Base-by-base conservation (phyloP, 164 flowering plant species). In the Taxillus chinensis region DNA sequence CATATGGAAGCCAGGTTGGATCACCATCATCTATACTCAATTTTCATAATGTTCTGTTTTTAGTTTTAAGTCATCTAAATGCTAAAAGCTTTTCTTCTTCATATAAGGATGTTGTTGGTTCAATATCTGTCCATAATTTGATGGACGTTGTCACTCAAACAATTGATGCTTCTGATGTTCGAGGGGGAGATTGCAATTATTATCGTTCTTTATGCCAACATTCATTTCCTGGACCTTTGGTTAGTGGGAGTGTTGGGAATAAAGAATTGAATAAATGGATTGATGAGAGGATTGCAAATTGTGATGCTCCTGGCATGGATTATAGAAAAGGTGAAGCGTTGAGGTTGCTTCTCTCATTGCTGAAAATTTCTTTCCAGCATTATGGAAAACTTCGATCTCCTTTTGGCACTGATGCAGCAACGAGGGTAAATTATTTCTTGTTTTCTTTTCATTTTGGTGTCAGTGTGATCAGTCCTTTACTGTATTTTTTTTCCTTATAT, bases 311-410 rank as follows among this genome's bases (percentile, higher is more conserved):
- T 55, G 70, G 75, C 62, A 68, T 73, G 79, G 86, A 83, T 67
- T 69, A 66, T 49, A 69, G 70, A 60, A 84, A 80, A 64, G 83
- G 78, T 4, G 84, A 85, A 69, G 77, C 64, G 59, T 64, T 84
- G 79, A 82, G 72, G 72, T 62, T 91, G 81, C 93, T 95, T 64
- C 79, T 91, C 41, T 89, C 95, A 39, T 77, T 95, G 81, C 86
- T 95, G 10, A 89, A 81, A 78, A 87, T 95, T 67, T 79, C 89
- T 41, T 86, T 82, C 67, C 99, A 91, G 73, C 83, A 91, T 76
- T 89, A 91, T 78, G 99, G 99, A 56, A 89, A 87, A 75, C 87
- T 95, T 56, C 86, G 99, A 41, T 86, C 97, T 65, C 90, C 96
- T 76, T 87, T 89, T 79, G 97, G 99, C 37, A 67, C 82, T 55